Conservation (phyloP, 225 moss, liverwort and hornwort species). For the Marchantia polymorpha region DNA sequence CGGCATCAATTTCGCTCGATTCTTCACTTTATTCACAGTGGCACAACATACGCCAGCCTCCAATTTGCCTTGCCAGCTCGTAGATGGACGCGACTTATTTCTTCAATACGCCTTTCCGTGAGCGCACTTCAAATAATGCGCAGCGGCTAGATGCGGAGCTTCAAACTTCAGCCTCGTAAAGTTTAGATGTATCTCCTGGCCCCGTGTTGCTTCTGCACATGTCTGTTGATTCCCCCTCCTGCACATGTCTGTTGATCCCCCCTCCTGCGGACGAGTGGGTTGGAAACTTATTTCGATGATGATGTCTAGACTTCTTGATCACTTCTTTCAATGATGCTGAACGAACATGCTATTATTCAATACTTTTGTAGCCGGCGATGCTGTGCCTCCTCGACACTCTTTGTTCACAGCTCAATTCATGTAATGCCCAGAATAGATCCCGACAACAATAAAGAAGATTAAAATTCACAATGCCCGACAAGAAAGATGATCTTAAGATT, state of each 20-base stretch:
- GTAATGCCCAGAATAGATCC: not conserved
- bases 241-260: not conserved
- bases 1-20: not conserved
- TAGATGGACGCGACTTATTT: not conserved
- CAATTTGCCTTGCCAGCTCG: not conserved
- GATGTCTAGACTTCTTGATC: not conserved
- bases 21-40: not conserved
- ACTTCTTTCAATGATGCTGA: not conserved
- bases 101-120: not conserved
- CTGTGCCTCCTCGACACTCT: not conserved
- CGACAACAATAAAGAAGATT: not conserved
- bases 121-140: not conserved
- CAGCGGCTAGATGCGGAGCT: not conserved
- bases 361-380: not conserved
- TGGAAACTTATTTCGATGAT: not conserved
- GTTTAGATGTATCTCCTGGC: not conserved
- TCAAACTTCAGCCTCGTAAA: not conserved
- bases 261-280: not conserved
- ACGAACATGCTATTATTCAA: not conserved
- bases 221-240: not conserved
- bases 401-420: not conserved
- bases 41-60: not conserved
- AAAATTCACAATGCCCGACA: not conserved
- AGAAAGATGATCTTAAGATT: not conserved
- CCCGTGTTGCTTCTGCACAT: not conserved